These are phyloP conservation scores for Striga hermonthica DNA, from an alignment of 305 asterid species.

Conservation along the genomic window DNA sequence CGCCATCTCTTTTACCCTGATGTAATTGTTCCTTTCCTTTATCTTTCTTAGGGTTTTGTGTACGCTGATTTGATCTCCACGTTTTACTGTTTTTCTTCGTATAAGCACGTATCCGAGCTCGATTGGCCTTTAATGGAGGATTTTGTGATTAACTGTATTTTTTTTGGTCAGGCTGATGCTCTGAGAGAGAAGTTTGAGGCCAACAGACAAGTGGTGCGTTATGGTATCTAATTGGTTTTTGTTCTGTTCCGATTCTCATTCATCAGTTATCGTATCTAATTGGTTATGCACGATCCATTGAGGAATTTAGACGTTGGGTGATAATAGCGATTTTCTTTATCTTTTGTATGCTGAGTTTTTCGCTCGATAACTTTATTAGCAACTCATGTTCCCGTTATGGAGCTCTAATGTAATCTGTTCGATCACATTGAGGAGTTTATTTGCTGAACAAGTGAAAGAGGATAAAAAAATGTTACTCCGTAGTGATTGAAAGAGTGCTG, in stretches of 20 bases:
- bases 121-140: not conserved
- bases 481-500: too few relatives aligned
- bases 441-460: not conserved
- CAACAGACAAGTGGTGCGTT: slow-evolving; percentile 52
- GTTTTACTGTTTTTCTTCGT: slow-evolving; percentile 29
- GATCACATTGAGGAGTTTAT: not conserved
- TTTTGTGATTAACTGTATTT: not conserved
- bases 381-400: not conserved
- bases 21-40: slow-evolving; percentile 38
- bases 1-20: slow-evolving; percentile 91
- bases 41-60: slow-evolving; percentile 13
- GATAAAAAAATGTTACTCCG: not conserved
- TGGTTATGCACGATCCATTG: not conserved
- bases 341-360: not conserved
- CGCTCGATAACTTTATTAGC: not conserved
- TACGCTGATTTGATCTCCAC: slow-evolving; percentile 15
- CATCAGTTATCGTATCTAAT: too few relatives aligned
- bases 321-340: not conserved
- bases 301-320: not conserved
- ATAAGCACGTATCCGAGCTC: slow-evolving; percentile 3
- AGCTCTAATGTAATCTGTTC: not conserved
- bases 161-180: slow-evolving; percentile 53
- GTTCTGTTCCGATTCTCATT: not conserved
- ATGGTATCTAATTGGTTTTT: slow-evolving; percentile 8
- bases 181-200: slow-evolving; percentile 67